phyloP scores from a whole-genome alignment of 306 rosid genomes.

The Vicia sativa region DNA sequence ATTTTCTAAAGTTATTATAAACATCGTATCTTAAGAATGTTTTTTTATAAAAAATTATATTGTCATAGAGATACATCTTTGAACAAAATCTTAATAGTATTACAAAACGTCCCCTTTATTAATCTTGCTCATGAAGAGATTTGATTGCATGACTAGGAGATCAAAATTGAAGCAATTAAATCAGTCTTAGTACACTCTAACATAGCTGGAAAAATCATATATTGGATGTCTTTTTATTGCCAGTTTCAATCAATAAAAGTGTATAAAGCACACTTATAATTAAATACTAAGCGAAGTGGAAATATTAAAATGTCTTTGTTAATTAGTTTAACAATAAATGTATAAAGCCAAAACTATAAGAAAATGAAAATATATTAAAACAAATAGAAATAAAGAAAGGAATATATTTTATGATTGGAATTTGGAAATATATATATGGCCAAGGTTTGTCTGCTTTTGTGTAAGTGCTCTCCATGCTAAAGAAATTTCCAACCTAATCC shows the following conservation, averaged over 20 bases:
- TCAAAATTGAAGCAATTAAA: not conserved
- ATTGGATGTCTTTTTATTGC: not conserved
- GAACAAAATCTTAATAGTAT: not conserved
- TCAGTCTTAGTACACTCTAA: not conserved
- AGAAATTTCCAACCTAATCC: constrained; percentile 50
- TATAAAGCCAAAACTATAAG: not conserved
- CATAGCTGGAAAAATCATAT: not conserved
- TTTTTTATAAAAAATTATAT: no score
- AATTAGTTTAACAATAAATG: not conserved
- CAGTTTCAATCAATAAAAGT: not conserved
- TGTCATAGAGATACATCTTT: not conserved
- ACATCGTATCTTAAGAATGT: no score
- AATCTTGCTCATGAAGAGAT: not conserved
- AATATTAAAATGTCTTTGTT: not conserved
- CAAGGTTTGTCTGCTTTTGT: constrained; percentile 19
- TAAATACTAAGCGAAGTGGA: no score
- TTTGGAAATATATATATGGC: not conserved
- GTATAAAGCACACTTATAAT: constrained; percentile 1
- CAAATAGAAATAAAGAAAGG: not conserved
- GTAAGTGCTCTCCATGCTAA: constrained; percentile 43
- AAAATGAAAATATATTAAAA: not conserved
- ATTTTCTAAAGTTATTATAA: no score
- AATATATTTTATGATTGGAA: not conserved
- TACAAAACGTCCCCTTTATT: not conserved
- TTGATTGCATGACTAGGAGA: constrained; percentile 7